These are phyloP conservation scores for Alternaria dauci DNA, from an alignment of 2,329 filamentous ascomycete species.

Conservation along the genomic window DNA sequence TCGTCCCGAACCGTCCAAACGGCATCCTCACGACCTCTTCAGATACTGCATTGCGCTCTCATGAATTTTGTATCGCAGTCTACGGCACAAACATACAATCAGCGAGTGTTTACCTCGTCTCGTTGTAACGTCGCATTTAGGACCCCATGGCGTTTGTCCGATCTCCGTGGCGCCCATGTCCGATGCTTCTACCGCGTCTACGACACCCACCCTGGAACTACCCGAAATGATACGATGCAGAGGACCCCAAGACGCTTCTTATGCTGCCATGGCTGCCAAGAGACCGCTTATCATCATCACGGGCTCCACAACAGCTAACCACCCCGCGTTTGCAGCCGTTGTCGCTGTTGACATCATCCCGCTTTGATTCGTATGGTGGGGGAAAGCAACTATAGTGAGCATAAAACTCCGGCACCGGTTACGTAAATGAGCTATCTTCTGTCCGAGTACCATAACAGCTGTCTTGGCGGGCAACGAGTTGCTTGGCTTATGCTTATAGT, in stretches of 20 bases:
- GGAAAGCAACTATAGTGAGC: not conserved
- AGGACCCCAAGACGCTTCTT: conserved; percentile 7
- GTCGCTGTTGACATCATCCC: conserved; percentile 9
- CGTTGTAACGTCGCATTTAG: not conserved
- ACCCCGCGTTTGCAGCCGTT: conserved; percentile 14
- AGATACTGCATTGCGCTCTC: not conserved
- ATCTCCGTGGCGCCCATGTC: not conserved
- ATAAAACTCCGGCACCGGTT: not conserved
- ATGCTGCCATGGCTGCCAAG: conserved; percentile 24
- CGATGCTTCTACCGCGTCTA: conserved; percentile 4
- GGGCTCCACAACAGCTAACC: conserved; percentile 7
- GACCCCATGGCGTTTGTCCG: conserved; percentile 3
- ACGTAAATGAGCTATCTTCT: not conserved
- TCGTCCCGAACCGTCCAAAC: not conserved
- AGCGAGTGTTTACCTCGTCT: not conserved
- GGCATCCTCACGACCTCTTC: not conserved
- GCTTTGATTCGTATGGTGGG: not conserved
- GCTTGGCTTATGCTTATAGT: conserved; percentile 1
- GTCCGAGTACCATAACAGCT: not conserved
- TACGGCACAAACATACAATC: not conserved
- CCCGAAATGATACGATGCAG: not conserved
- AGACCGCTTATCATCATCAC: conserved; percentile 13
- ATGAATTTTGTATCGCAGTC: not conserved
- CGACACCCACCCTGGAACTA: not conserved
- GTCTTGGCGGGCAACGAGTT: not conserved